phyloP scores from a whole-genome alignment of 179 eudicot genomes.

The Silene coronaria region DNA sequence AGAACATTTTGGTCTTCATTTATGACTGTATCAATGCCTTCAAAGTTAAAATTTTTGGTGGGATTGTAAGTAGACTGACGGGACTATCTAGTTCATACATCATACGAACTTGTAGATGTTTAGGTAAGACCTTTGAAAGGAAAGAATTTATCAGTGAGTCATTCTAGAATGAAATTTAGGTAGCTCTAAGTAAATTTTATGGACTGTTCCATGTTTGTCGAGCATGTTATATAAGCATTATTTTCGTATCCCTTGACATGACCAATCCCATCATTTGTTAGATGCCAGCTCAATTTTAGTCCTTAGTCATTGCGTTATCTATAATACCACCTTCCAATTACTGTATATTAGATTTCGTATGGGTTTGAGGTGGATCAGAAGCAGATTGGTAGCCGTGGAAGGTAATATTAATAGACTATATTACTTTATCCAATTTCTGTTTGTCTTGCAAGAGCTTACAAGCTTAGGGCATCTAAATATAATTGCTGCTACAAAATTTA shows the following conservation, averaged over 20 bases:
- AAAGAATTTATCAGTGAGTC: not conserved
- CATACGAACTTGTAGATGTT: not conserved
- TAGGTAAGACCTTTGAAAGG: not conserved
- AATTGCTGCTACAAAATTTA: not conserved
- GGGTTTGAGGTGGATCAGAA: not conserved
- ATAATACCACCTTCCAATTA: not conserved
- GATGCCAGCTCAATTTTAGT: too few relatives aligned
- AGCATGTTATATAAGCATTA: too few relatives aligned
- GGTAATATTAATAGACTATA: not conserved
- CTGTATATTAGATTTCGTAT: not conserved
- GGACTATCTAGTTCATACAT: not conserved
- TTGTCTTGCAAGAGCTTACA: not conserved
- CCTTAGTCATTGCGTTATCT: not conserved
- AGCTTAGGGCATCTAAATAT: not conserved
- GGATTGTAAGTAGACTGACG: not conserved
- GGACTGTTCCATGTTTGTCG: not conserved
- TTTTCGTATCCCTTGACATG: not conserved
- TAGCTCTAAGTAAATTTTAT: not conserved
- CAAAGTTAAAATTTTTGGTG: not conserved
- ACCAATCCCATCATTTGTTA: too few relatives aligned
- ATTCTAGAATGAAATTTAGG: not conserved
- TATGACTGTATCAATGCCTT: not conserved
- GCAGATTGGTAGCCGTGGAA: not conserved
- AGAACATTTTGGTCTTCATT: not conserved
- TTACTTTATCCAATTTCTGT: not conserved